Evolutionary conservation across 169 alveolate species (phyloP).

Genomic region (Plasmodium adleri): DNA sequence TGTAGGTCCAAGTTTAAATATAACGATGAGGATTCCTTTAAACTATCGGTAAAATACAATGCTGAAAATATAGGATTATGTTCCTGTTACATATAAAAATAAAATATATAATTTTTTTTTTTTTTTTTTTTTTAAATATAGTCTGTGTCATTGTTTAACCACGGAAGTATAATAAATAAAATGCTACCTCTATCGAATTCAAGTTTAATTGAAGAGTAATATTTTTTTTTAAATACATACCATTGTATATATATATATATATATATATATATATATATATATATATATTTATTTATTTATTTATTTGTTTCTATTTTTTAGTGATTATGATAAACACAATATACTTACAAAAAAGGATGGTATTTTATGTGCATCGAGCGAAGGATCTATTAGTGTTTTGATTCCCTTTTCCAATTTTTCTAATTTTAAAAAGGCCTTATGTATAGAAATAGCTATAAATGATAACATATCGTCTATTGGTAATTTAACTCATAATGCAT

Average conservation of each 20-base stretch:
- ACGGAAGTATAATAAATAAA: slow-evolving; percentile 58
- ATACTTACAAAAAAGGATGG: slow-evolving; percentile 34
- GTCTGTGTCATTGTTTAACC: slow-evolving; percentile 45
- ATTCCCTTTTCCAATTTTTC: slow-evolving; percentile 51
- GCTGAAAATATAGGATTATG: not conserved
- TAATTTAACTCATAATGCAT: slow-evolving; percentile 31
- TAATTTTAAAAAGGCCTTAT: slow-evolving; percentile 47
- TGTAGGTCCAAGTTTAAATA: slow-evolving; percentile 36
- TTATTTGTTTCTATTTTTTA: not conserved
- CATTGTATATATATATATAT: no score
- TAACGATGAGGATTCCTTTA: slow-evolving; percentile 65
- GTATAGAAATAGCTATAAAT: slow-evolving; percentile 61
- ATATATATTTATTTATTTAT: no score
- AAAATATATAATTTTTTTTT: no score
- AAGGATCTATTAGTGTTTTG: slow-evolving; percentile 56
- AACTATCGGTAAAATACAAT: slow-evolving; percentile 29
- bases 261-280: no score
- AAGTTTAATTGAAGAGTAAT: slow-evolving; percentile 32
- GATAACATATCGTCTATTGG: slow-evolving; percentile 48
- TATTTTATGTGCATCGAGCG: slow-evolving; percentile 66
- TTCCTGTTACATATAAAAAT: no score
- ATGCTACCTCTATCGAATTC: slow-evolving; percentile 24
- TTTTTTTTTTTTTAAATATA: not conserved
- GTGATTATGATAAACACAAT: slow-evolving; percentile 20
- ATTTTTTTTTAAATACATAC: no score